Evolutionary conservation across 2,329 filamentous ascomycete genomes (phyloP).

Genomic region (Malbranchea cinnamomea): DNA sequence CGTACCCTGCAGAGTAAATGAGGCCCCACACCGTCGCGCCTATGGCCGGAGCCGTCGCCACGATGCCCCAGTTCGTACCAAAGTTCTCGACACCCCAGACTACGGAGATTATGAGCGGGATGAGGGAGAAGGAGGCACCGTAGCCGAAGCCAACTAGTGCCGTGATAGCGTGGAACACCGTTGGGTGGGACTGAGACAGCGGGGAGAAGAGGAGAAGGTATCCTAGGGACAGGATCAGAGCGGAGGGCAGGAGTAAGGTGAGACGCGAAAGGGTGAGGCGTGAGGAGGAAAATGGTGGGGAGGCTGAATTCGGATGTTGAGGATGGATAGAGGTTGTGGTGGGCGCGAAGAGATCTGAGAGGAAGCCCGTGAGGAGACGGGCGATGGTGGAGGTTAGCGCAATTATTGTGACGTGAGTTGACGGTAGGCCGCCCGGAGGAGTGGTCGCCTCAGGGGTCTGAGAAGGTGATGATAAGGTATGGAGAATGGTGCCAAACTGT

Average conservation of each 20-base stretch:
- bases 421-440: conserved; percentile 47
- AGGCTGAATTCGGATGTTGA: conserved; percentile 21
- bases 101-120: conserved; percentile 85
- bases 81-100: conserved; percentile 99
- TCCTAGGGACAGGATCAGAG: conserved; percentile 57
- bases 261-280: conserved; percentile 58
- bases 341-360: conserved; percentile 75
- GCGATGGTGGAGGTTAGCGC: conserved; percentile 82
- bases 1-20: conserved; percentile 51
- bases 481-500: conserved; percentile 72
- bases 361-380: conserved; percentile 71
- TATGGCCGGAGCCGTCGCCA: conserved; percentile 77
- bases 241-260: conserved; percentile 61
- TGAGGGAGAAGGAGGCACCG: conserved; percentile 76
- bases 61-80: conserved; percentile 92
- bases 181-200: conserved; percentile 59
- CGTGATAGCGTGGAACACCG: conserved; percentile 75
- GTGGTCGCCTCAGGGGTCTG: conserved; percentile 33
- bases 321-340: conserved; percentile 45
- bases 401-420: conserved; percentile 82
- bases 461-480: conserved; percentile 58
- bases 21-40: conserved; percentile 84
- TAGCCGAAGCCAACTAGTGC: conserved; percentile 79
- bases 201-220: conserved; percentile 68
- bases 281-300: conserved; percentile 19